Percentiles rank a stretch among this genome's conserved stretches.
phyloP scores from a whole-genome alignment of 805 yeast genomes.

The Teunomyces panamensis region DNA sequence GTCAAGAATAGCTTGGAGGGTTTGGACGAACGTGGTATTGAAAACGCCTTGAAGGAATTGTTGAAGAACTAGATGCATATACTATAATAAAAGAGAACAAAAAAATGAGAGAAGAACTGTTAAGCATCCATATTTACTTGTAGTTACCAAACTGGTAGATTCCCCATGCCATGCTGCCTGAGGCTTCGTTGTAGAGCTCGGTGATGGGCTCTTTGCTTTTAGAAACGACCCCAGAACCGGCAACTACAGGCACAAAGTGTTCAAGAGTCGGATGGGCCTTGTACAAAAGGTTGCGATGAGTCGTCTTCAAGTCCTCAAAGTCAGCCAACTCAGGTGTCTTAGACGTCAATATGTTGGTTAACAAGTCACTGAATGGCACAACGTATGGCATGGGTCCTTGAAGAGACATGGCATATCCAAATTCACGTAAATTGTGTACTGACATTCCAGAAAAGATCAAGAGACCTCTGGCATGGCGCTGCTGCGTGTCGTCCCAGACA shows the following conservation, averaged over 20 bases:
- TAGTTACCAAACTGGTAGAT: slow-evolving; percentile 45
- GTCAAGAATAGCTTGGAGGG: slow-evolving; percentile 48
- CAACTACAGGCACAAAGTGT: slow-evolving; percentile 67
- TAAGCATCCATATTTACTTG: neutral
- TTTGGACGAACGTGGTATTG: slow-evolving; percentile 45
- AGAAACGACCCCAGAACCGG: slow-evolving; percentile 54
- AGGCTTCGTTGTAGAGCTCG: slow-evolving; percentile 45
- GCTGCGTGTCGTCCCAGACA: slow-evolving; percentile 27
- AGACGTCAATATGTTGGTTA: slow-evolving; percentile 38
- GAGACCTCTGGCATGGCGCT: slow-evolving; percentile 31
- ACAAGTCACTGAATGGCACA: slow-evolving; percentile 46
- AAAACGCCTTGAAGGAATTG: slow-evolving; percentile 35
- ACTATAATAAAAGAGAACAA: neutral
- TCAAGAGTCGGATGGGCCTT: slow-evolving; percentile 75
- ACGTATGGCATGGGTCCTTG: slow-evolving; percentile 45
- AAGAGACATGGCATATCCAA: slow-evolving; percentile 23
- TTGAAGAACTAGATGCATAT: slow-evolving; percentile 22
- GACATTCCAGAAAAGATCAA: slow-evolving; percentile 74
- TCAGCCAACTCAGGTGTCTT: slow-evolving; percentile 29
- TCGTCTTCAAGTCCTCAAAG: slow-evolving; percentile 33
- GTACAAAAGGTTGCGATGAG: slow-evolving; percentile 31
- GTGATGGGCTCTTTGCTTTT: slow-evolving; percentile 30
- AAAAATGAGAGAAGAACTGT: neutral
- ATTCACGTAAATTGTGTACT: slow-evolving; percentile 69
- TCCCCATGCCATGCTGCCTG: slow-evolving; percentile 66